Evolutionary conservation across 2,329 filamentous ascomycete species (phyloP).

Genomic region (Didymella lethalis): DNA sequence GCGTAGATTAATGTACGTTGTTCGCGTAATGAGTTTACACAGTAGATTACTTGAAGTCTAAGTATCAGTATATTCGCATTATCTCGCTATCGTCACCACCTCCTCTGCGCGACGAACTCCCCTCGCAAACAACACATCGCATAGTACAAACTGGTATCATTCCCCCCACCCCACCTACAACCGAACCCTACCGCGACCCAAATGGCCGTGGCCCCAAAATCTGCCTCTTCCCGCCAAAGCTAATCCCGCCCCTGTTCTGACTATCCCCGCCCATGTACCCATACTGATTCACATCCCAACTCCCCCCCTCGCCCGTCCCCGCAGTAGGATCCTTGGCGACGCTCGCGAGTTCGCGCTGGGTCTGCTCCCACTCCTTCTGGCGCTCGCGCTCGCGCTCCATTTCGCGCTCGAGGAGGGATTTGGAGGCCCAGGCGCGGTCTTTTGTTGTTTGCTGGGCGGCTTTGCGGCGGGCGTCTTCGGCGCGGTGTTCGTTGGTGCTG

Average conservation of each 20-base stretch:
- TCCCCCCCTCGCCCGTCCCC: conserved; percentile 71
- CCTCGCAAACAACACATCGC: too few relatives aligned
- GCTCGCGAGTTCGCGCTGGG: conserved; percentile 70
- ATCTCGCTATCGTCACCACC: too few relatives aligned
- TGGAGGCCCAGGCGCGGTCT: conserved; percentile 69
- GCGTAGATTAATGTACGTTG: too few relatives aligned
- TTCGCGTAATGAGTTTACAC: too few relatives aligned
- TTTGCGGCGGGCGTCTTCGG: conserved; percentile 67
- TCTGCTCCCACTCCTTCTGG: conserved; percentile 81
- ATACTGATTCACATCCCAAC: conserved; percentile 80
- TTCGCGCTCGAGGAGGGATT: conserved; percentile 77
- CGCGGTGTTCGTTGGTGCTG: conserved; percentile 67
- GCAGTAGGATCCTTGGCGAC: conserved; percentile 64
- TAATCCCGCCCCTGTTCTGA: conserved; percentile 71
- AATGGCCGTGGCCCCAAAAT: conserved; percentile 80
- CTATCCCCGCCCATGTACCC: conserved; percentile 78
- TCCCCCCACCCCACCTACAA: too few relatives aligned
- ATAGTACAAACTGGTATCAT: too few relatives aligned
- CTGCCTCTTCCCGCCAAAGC: conserved; percentile 73
- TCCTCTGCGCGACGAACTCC: too few relatives aligned
- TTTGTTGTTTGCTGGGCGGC: conserved; percentile 68
- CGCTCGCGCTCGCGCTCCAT: conserved; percentile 81
- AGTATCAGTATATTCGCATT: too few relatives aligned
- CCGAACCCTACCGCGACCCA: conserved; percentile 29
- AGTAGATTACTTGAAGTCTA: too few relatives aligned